Conservation (phyloP, 1,139 yeast genomes). For the Kazachstania sp. region DNA sequence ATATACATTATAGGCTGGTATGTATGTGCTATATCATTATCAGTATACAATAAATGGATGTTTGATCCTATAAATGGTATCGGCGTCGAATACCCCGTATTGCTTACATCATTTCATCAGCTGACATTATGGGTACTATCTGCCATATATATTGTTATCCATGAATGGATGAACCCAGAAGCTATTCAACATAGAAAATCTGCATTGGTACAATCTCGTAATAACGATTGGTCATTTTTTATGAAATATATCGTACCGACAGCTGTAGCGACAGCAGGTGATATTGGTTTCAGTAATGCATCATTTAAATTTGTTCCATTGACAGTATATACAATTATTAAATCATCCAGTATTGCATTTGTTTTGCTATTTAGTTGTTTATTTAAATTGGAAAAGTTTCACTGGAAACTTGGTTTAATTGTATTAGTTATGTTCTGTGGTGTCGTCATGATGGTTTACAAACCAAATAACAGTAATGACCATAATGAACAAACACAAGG, state of each 20-base stretch:
- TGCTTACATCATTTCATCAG: slow-evolving; percentile 82
- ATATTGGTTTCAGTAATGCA: slow-evolving; percentile 85
- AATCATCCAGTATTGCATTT: slow-evolving; percentile 77
- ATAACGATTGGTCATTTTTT: slow-evolving; percentile 33
- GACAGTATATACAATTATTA: slow-evolving; percentile 86
- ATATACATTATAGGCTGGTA: slow-evolving; percentile 40
- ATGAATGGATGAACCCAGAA: slow-evolving; percentile 2
- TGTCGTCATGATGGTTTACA: slow-evolving; percentile 75
- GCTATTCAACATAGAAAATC: background rate
- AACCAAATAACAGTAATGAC: slow-evolving; percentile 28
- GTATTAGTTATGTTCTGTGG: slow-evolving; percentile 73
- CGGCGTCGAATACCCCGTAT: slow-evolving; percentile 71
- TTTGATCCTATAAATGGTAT: slow-evolving; percentile 58
- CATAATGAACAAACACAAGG: slow-evolving; percentile 13
- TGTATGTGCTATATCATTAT: slow-evolving; percentile 60
- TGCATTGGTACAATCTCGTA: background rate
- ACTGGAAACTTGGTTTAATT: slow-evolving; percentile 56
- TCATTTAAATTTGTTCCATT: slow-evolving; percentile 72
- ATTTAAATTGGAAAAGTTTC: slow-evolving; percentile 65
- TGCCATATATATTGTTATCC: slow-evolving; percentile 17
- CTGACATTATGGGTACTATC: slow-evolving; percentile 43
- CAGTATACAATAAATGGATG: slow-evolving; percentile 98
- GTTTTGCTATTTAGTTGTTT: slow-evolving; percentile 79
- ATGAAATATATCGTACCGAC: slow-evolving; percentile 65
- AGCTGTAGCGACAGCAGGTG: slow-evolving; percentile 82